These are phyloP conservation scores for Fusarium sp. DNA, from an alignment of 2,329 filamentous ascomycete genomes.

Conservation along the genomic window DNA sequence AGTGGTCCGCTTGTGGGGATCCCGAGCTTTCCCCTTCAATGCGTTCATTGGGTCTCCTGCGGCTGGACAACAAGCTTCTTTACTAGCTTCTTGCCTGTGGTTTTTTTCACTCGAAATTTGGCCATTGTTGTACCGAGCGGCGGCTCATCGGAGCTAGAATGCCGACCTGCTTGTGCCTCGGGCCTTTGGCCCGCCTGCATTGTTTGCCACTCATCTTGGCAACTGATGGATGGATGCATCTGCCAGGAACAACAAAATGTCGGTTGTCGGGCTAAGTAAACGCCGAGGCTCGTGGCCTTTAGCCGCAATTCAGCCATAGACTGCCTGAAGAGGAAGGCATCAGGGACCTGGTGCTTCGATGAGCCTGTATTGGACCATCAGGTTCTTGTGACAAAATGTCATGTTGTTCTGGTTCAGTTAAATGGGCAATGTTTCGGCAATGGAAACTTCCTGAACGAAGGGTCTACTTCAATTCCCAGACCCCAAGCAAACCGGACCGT, in stretches of 20 bases:
- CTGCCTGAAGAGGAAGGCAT: background rate
- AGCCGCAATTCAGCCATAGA: background rate
- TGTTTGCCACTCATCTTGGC: constrained; percentile 1
- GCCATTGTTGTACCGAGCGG: constrained; percentile 29
- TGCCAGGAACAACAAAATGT: background rate
- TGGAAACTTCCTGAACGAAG: no score
- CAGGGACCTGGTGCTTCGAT: background rate
- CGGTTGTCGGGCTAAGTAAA: background rate
- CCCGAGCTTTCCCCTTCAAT: constrained; percentile 38
- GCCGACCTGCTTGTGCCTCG: constrained; percentile 29
- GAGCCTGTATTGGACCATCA: background rate
- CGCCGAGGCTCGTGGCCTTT: no score
- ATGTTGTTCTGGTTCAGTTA: no score
- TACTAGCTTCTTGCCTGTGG: background rate
- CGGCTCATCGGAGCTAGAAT: constrained; percentile 32
- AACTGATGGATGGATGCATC: background rate
- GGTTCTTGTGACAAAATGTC: background rate
- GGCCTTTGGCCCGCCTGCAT: constrained; percentile 33
- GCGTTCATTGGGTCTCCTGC: constrained; percentile 4
- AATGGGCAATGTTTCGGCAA: no score
- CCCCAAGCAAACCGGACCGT: no score
- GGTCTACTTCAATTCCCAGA: no score
- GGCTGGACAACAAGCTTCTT: constrained; percentile 3
- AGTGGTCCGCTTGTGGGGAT: constrained; percentile 31
- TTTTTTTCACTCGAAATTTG: constrained; percentile 21